Conservation (phyloP, 2,329 filamentous ascomycete species). For the Penicillium sp. region DNA sequence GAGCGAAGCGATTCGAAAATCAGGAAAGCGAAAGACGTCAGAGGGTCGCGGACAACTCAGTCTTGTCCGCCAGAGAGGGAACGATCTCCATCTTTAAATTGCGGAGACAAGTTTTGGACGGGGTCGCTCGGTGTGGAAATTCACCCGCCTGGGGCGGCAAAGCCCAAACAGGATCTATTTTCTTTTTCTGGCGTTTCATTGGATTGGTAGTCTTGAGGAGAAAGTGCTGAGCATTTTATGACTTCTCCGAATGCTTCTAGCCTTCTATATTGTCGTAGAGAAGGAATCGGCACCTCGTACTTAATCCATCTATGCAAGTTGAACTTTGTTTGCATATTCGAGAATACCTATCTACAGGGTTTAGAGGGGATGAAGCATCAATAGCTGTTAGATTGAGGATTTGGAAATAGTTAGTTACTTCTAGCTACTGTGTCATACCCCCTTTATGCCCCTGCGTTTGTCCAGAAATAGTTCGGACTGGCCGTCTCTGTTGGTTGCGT, state of each 20-base stretch:
- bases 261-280: no score
- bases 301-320: background rate
- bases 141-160: slow-evolving; percentile 17
- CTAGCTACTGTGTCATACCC: background rate
- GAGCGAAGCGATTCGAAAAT: background rate
- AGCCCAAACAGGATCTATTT: slow-evolving; percentile 8
- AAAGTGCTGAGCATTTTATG: background rate
- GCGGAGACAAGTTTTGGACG: slow-evolving; percentile 21
- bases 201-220: background rate
- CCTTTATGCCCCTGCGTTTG: background rate
- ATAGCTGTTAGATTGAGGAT: no score
- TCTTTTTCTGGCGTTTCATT: background rate
- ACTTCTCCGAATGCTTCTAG: background rate
- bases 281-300: background rate
- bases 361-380: no score
- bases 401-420: no score
- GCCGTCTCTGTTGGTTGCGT: background rate
- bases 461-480: background rate
- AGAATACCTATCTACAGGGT: no score
- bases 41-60: background rate
- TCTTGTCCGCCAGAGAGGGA: background rate
- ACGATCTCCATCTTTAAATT: slow-evolving; percentile 26
- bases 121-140: slow-evolving; percentile 16
- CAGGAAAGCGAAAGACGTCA: background rate
- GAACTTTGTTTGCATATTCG: background rate